Conservation (phyloP, 2,329 filamentous ascomycete species). For the Penicillium sp. region DNA sequence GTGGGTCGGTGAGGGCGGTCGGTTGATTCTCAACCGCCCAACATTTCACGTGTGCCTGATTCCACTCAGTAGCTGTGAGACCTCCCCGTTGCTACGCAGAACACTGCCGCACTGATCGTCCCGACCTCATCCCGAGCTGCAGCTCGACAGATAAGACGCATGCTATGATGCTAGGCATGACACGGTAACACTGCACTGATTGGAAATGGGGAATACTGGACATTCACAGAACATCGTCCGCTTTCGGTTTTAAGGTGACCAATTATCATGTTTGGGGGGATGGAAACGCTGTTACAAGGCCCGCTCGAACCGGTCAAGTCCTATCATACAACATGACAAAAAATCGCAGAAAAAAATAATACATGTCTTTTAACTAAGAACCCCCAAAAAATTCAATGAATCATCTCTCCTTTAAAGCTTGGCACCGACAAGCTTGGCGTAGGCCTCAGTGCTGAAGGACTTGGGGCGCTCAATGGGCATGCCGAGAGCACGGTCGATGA, state of each 20-base stretch:
- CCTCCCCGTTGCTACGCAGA: constrained; percentile 2
- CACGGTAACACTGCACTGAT: not conserved
- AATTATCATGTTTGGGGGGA: constrained; percentile 22
- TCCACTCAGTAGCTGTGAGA: constrained; percentile 25
- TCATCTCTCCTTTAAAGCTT: constrained; percentile 65
- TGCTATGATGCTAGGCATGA: not conserved
- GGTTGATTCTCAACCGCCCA: constrained; percentile 18
- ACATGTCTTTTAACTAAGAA: constrained; percentile 14
- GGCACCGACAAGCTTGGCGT: constrained; percentile 85
- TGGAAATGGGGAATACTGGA: not conserved
- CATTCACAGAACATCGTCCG: not conserved
- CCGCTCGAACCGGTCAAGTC: constrained; percentile 38
- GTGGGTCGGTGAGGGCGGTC: constrained; percentile 22
- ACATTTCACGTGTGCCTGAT: constrained; percentile 26
- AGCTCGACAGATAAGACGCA: not conserved
- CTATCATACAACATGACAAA: constrained; percentile 41
- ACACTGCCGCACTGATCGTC: not conserved
- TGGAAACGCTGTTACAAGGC: constrained; percentile 38
- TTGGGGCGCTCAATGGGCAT: constrained; percentile 98
- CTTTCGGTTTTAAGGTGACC: constrained; percentile 9
- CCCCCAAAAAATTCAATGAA: not conserved
- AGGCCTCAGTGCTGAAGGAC: constrained; percentile 97
- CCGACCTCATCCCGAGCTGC: not conserved
- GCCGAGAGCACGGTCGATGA: constrained; percentile 97
- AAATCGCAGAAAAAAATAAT: constrained; percentile 29